phyloP scores from a whole-genome alignment of 768 basidiomycete genomes.

The Leccinum variicolor region DNA sequence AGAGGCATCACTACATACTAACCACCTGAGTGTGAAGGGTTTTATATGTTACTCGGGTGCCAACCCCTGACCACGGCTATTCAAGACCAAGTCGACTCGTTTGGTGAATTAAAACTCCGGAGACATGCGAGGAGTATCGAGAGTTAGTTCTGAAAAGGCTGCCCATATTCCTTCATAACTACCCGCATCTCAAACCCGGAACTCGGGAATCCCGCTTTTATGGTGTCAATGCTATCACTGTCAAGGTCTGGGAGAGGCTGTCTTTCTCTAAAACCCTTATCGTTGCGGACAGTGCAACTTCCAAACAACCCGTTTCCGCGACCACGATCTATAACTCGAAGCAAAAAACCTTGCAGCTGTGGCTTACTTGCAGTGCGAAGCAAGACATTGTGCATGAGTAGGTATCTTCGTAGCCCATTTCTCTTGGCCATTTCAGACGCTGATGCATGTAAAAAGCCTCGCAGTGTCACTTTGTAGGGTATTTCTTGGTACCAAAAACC shows the following conservation, averaged over 20 bases:
- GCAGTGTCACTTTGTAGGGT: conserved; percentile 75
- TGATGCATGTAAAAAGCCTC: conserved; percentile 45
- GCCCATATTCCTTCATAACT: conserved; percentile 85
- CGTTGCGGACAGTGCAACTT: conserved; percentile 43
- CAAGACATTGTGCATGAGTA: conserved; percentile 83
- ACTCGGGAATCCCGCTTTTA: conserved; percentile 60
- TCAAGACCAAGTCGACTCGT: conserved; percentile 64
- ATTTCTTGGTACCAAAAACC: conserved; percentile 69
- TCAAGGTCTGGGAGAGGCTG: conserved; percentile 61
- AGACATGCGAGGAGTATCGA: conserved; percentile 45
- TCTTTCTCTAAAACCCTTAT: conserved; percentile 61
- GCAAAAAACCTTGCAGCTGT: conserved; percentile 59
- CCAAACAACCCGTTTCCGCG: conserved; percentile 65
- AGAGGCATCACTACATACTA: neutral
- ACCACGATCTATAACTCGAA: conserved; percentile 43
- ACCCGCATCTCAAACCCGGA: conserved; percentile 54
- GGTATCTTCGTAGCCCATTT: conserved; percentile 2
- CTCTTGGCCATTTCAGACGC: no score
- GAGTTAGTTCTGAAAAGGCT: conserved; percentile 70
- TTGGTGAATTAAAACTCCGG: conserved; percentile 45
- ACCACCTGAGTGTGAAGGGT: conserved; percentile 36
- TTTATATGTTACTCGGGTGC: conserved; percentile 75
- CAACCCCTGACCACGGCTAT: conserved; percentile 67
- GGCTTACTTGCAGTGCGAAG: conserved; percentile 64
- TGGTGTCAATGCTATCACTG: conserved; percentile 52